Evolutionary conservation across 192 early-diverging fungal genomes (phyloP).

Genomic region (Coemansia sp.): DNA sequence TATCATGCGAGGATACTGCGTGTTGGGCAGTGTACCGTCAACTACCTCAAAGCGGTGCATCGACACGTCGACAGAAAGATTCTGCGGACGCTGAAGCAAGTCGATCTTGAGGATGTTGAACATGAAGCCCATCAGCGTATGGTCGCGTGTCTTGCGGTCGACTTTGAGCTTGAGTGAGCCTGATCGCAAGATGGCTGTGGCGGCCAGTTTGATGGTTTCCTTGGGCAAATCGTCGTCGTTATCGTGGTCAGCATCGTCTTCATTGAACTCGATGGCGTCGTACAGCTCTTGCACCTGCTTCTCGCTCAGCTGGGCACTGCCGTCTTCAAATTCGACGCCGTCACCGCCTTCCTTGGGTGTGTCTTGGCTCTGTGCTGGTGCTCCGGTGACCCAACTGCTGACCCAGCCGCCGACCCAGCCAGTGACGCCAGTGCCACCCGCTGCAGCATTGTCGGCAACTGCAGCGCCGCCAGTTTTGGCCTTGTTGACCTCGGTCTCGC

Average conservation of each 20-base stretch:
- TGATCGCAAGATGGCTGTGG: conserved; percentile 66
- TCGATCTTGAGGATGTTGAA: conserved; percentile 46
- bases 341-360: background rate
- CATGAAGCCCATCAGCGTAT: conserved; percentile 52
- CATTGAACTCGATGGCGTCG: conserved; percentile 93
- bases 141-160: conserved; percentile 40
- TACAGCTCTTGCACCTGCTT: conserved; percentile 87
- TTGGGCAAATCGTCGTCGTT: conserved; percentile 39
- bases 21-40: conserved; percentile 52
- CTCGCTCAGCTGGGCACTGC: conserved; percentile 63
- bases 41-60: conserved; percentile 54
- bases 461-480: background rate
- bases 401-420: conserved; percentile 57
- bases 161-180: conserved; percentile 81
- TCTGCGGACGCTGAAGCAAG: conserved; percentile 44
- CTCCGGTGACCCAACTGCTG: conserved; percentile 45
- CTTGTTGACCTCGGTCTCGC: conserved; percentile 23
- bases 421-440: conserved; percentile 23
- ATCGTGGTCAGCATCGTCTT: conserved; percentile 57
- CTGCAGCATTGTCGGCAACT: conserved; percentile 6
- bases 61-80: conserved; percentile 46
- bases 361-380: conserved; percentile 6
- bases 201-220: conserved; percentile 61
- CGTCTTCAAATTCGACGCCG: background rate
- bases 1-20: conserved; percentile 52